Base-by-base conservation (phyloP, 2,329 filamentous ascomycete genomes). In the Stemphylium beticola region DNA sequence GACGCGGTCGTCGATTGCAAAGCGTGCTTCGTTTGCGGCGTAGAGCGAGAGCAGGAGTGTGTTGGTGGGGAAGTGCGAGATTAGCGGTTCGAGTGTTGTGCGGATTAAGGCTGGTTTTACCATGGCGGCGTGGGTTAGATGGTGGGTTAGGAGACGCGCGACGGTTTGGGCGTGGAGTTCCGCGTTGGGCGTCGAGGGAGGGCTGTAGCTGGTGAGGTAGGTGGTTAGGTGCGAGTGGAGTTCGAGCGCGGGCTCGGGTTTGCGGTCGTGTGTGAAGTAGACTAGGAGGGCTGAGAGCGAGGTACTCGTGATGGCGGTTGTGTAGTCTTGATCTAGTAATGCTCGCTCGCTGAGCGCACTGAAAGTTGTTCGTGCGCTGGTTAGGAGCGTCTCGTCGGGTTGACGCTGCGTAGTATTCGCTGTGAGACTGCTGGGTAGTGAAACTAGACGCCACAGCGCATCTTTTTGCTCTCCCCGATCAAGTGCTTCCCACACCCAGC, bases 1-100 rank as follows among this genome's bases (percentile, higher is more conserved):
- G 17, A 96, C 85, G 15, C 91, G 88, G 63, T 96, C 90, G 57
- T 92, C 85, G 49, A 95, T 82, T 20, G 87, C 84, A 38, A 91
- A 85, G 7, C 87, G 85, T 2, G 85, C 81, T 69, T 93, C 88
- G 58, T 90, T 87, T 80, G 87, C 90, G n/a, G 87, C 83, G 60
- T 89, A 89, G 0, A 95, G 77, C 1, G 83, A 80, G 1, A 96
- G 81, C 57, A 97, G 88, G 5, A 91, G 81, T 1, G 86, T 90
- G 76, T 96, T 97, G 43, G 81, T 79, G 0, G 92, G 91, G 70
- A 92, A 96, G 6, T 77, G 70, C 0, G 66, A 64, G 18, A 95
- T 78, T 57, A 88, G 89, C 2, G 79, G 76, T 4, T 79, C 75
- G 0, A 96, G 76, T 11, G 87, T 78, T 7, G 82, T 75, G 38